phyloP scores from a whole-genome alignment of 495 filamentous ascomycete genomes.

The Cudoniella acicularis region DNA sequence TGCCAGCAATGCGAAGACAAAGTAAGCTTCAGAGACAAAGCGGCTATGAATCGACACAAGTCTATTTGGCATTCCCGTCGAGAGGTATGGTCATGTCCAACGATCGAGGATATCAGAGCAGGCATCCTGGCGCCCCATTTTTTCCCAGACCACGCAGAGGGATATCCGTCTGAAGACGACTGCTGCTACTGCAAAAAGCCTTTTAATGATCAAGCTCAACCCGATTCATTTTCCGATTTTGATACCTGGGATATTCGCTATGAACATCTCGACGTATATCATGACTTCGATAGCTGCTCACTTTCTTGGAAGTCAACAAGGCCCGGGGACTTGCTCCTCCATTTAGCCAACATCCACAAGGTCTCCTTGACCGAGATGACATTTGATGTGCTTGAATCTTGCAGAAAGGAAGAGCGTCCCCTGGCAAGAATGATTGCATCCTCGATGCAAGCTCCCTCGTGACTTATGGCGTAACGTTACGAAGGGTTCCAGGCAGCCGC shows the following conservation, averaged over 20 bases:
- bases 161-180: not conserved
- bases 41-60: conserved; percentile 1
- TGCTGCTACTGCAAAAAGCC: not conserved
- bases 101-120: not conserved
- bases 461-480: too few relatives aligned
- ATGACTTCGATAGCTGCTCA: not conserved
- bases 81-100: conserved; percentile 7
- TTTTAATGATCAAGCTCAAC: not conserved
- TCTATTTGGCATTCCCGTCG: not conserved
- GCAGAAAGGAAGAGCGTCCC: not conserved
- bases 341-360: conserved; percentile 4
- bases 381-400: not conserved
- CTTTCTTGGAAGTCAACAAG: not conserved
- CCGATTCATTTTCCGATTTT: not conserved
- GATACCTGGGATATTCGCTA: conserved; percentile 1
- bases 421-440: not conserved
- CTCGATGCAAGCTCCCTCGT: not conserved
- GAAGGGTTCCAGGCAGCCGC: too few relatives aligned
- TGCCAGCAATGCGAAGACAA: not conserved
- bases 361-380: not conserved
- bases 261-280: not conserved
- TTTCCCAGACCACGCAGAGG: not conserved
- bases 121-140: not conserved
- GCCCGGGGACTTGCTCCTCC: not conserved
- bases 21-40: not conserved